phyloP scores from a whole-genome alignment of 331 rosid genomes.

The Dryas integrifolia region DNA sequence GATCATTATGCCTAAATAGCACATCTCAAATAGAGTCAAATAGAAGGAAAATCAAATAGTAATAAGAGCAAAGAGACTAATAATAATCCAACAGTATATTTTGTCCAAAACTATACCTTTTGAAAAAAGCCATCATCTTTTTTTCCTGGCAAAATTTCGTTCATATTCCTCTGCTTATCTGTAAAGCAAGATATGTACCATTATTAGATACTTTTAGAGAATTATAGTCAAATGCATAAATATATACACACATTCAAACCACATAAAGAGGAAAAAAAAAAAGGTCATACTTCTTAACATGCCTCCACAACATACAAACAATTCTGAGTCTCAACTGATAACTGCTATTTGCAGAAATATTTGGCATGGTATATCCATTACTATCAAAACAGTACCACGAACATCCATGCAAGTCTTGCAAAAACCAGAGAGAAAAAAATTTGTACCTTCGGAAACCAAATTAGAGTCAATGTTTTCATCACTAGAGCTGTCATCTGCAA shows the following conservation, averaged over 20 bases:
- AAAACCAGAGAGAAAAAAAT: slow-evolving; percentile 18
- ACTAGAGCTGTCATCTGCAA: slow-evolving; percentile 87
- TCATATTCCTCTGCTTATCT: slow-evolving; percentile 59
- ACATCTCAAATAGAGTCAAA: not conserved
- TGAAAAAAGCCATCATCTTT: slow-evolving; percentile 50
- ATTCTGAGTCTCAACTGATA: too few relatives aligned
- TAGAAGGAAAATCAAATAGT: not conserved
- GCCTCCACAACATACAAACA: not conserved
- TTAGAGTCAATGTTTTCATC: slow-evolving; percentile 82
- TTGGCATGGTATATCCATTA: slow-evolving; percentile 1
- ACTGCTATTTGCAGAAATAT: slow-evolving; percentile 1
- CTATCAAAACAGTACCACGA: not conserved
- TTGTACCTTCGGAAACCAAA: slow-evolving; percentile 64
- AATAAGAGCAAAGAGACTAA: not conserved
- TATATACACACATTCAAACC: too few relatives aligned
- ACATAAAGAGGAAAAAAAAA: not conserved
- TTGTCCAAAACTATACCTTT: slow-evolving; percentile 51
- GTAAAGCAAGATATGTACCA: slow-evolving; percentile 28
- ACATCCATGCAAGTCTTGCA: slow-evolving; percentile 9
- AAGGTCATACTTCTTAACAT: not conserved
- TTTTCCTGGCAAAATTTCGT: slow-evolving; percentile 52
- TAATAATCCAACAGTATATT: slow-evolving; percentile 15
- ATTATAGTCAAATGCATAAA: not conserved
- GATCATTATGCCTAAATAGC: slow-evolving; percentile 14
- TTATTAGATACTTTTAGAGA: not conserved